These are phyloP conservation scores for Lasiodiplodia citricola DNA, from an alignment of 2,329 filamentous ascomycete species.

Conservation along the genomic window DNA sequence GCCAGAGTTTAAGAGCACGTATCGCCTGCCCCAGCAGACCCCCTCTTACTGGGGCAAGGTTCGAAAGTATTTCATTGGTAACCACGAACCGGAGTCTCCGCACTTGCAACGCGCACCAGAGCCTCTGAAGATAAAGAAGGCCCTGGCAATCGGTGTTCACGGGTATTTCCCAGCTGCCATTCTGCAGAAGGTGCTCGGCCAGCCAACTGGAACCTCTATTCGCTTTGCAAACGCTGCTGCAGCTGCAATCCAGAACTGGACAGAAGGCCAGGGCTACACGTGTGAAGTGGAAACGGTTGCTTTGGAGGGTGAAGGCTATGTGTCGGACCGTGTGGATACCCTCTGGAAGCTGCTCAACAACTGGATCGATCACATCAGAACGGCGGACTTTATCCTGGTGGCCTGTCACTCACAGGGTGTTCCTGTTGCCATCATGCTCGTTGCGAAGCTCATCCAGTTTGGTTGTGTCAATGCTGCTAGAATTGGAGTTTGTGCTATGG, in stretches of 20 bases:
- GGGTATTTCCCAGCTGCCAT: constrained; percentile 89
- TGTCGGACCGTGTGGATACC: constrained; percentile 85
- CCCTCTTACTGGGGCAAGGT: constrained; percentile 53
- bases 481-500: constrained; percentile 86
- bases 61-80: constrained; percentile 47
- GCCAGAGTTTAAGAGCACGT: constrained; percentile 72
- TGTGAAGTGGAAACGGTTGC: constrained; percentile 93
- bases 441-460: constrained; percentile 90
- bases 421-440: constrained; percentile 87
- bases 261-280: constrained; percentile 71
- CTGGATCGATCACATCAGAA: constrained; percentile 88
- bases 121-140: constrained; percentile 76
- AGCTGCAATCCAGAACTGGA: constrained; percentile 82
- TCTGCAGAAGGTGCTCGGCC: constrained; percentile 87
- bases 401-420: constrained; percentile 96
- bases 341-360: constrained; percentile 94
- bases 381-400: constrained; percentile 88
- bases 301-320: constrained; percentile 91
- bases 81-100: constrained; percentile 59
- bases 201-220: constrained; percentile 93
- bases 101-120: constrained; percentile 75
- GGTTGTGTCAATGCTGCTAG: constrained; percentile 78
- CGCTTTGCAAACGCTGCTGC: constrained; percentile 89
- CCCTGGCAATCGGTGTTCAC: constrained; percentile 91
- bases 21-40: constrained; percentile 54